Evolutionary conservation across 306 rosid genomes (phyloP).

Genomic region (Ormosia semicastrata): DNA sequence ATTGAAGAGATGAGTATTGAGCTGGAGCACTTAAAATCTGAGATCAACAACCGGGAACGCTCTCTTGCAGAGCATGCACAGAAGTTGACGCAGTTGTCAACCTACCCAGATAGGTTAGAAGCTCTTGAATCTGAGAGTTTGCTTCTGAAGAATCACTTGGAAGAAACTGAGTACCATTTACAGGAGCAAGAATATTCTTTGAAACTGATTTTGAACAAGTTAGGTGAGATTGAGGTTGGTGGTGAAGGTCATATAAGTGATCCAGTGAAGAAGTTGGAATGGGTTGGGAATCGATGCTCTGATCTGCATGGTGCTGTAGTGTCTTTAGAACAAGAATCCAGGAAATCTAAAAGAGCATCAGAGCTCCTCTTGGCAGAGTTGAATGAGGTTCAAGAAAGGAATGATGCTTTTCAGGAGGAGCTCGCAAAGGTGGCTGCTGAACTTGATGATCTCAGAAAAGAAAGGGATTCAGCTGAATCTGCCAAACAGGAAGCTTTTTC

Average conservation of each 20-base stretch:
- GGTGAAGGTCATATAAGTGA: conserved; percentile 49
- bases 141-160: conserved; percentile 56
- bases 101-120: conserved; percentile 59
- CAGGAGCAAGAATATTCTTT: conserved; percentile 63
- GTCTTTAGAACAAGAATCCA: conserved; percentile 72
- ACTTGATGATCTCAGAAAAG: conserved; percentile 62
- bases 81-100: conserved; percentile 54
- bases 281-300: conserved; percentile 54
- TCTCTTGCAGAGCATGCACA: conserved; percentile 63
- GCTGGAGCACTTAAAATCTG: conserved; percentile 63
- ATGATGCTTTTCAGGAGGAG: conserved; percentile 91
- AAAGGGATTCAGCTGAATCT: conserved; percentile 66
- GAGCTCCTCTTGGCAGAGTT: conserved; percentile 89
- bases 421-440: conserved; percentile 56
- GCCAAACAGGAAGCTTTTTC: conserved; percentile 70
- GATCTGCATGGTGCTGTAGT: conserved; percentile 47
- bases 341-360: conserved; percentile 87
- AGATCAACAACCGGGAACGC: conserved; percentile 47
- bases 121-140: conserved; percentile 69
- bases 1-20: conserved; percentile 62
- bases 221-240: conserved; percentile 62
- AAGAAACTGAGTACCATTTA: conserved; percentile 57
- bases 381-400: conserved; percentile 98
- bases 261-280: conserved; percentile 69
- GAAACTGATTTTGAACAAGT: conserved; percentile 49